Conservation (phyloP, 2,329 filamentous ascomycete species). For the Pseudomassariella vexata region DNA sequence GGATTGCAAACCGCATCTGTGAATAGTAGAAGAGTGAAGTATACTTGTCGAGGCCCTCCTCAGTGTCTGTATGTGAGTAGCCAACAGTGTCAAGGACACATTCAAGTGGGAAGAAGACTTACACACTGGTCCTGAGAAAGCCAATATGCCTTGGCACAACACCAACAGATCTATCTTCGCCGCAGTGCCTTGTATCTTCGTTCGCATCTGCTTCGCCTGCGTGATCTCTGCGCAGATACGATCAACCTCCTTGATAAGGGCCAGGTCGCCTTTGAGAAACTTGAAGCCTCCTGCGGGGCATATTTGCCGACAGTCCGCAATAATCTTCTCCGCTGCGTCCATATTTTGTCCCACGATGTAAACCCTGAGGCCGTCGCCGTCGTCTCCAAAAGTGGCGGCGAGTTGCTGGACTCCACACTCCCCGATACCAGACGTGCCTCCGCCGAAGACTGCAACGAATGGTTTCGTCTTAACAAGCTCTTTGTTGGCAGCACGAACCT, state of each 20-base stretch:
- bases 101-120: too few species aligned
- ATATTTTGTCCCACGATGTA: conserved; percentile 21
- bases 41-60: conserved; percentile 22
- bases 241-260: conserved; percentile 28
- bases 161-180: conserved; percentile 27
- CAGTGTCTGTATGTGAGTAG: conserved; percentile 16
- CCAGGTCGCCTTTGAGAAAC: conserved; percentile 26
- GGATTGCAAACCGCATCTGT: conserved; percentile 20
- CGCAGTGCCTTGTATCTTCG: conserved; percentile 3
- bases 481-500: neutral
- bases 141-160: conserved; percentile 19
- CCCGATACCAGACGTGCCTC: conserved; percentile 6
- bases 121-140: conserved; percentile 9
- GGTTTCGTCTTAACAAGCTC: neutral
- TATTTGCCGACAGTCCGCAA: conserved; percentile 18
- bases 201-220: conserved; percentile 14
- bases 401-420: conserved; percentile 2
- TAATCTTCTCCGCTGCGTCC: conserved; percentile 16
- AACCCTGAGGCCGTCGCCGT: neutral
- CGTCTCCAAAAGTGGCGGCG: neutral
- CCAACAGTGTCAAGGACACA: neutral
- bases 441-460: conserved; percentile 5
- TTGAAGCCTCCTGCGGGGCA: conserved; percentile 24
- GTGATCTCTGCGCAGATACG: conserved; percentile 20
- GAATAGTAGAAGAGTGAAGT: conserved; percentile 25